Evolutionary conservation across 768 basidiomycete species (phyloP).

Genomic region (Mycena metata): DNA sequence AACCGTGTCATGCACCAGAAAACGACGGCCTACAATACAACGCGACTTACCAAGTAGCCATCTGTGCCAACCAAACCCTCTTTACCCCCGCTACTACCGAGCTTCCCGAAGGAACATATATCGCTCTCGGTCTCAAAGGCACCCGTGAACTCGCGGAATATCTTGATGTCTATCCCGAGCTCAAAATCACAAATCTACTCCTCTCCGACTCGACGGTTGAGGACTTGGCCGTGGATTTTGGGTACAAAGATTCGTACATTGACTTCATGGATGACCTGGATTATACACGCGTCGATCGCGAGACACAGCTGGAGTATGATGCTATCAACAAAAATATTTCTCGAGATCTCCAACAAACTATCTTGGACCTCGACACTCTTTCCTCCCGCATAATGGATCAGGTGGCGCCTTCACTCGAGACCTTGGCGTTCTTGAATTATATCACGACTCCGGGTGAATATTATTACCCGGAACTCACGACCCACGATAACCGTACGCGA

Average conservation of each 20-base stretch:
- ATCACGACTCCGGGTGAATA: conserved; percentile 18
- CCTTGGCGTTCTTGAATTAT: conserved; percentile 31
- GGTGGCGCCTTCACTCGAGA: conserved; percentile 29
- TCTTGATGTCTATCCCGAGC: conserved; percentile 26
- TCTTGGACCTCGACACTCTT: conserved; percentile 23
- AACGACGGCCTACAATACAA: neutral
- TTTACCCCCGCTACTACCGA: conserved; percentile 13
- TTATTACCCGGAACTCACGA: neutral
- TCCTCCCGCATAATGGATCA: conserved; percentile 31
- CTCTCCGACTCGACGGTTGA: conserved; percentile 31
- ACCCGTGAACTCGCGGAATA: conserved; percentile 23
- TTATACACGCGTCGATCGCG: neutral
- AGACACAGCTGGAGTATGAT: conserved; percentile 6
- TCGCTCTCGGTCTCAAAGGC: conserved; percentile 19
- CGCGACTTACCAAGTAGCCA: neutral
- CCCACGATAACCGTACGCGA: conserved; percentile 16
- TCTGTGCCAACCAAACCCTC: conserved; percentile 17
- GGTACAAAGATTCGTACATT: conserved; percentile 14
- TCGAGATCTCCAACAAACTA: neutral
- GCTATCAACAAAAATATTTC: conserved; percentile 26
- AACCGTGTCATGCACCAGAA: neutral
- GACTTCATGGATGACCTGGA: neutral
- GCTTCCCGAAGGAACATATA: conserved; percentile 31
- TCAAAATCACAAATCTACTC: conserved; percentile 20
- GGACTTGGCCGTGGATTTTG: conserved; percentile 30